A percentile compares a stretch with the other conserved stretches of the same genome.
phyloP scores from a whole-genome alignment of 2,329 filamentous ascomycete genomes.

The Dothideomycetidae sp. region DNA sequence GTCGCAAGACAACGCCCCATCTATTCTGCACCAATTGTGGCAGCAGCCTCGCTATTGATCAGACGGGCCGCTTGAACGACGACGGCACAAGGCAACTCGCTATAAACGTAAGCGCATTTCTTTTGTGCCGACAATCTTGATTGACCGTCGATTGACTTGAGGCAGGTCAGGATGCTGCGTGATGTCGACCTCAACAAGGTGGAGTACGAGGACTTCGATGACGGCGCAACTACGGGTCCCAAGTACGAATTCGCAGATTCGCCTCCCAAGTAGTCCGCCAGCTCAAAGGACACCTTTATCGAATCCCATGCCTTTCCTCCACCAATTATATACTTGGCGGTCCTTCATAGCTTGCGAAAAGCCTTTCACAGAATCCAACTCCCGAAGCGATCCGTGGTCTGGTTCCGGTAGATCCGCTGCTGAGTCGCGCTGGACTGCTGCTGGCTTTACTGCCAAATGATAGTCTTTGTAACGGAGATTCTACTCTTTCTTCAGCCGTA shows the following conservation, averaged over 20 bases:
- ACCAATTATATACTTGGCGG: constrained; percentile 48
- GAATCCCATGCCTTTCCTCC: constrained; percentile 53
- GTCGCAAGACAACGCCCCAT: constrained; percentile 14
- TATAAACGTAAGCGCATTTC: constrained; percentile 14
- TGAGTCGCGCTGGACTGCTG: constrained; percentile 19
- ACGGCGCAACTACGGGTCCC: too few relatives aligned
- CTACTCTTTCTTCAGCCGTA: too few relatives aligned
- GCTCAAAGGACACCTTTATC: not conserved
- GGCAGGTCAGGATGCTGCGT: constrained; percentile 13
- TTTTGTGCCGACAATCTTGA: not conserved
- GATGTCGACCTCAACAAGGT: constrained; percentile 13
- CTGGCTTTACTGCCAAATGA: constrained; percentile 45
- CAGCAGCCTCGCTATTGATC: constrained; percentile 16
- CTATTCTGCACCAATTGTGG: constrained; percentile 17
- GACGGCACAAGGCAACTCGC: constrained; percentile 11
- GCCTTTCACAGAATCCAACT: constrained; percentile 49
- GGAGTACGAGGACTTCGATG: constrained; percentile 10
- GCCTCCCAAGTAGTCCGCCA: too few relatives aligned
- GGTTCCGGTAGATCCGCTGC: constrained; percentile 11
- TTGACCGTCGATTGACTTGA: not conserved
- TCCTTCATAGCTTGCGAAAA: constrained; percentile 49
- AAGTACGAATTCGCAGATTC: too few relatives aligned
- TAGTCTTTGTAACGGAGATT: constrained; percentile 59
- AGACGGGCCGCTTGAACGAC: constrained; percentile 10
- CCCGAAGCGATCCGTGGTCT: constrained; percentile 33